Base-by-base conservation (phyloP, 2,329 filamentous ascomycete genomes). In the Penicillium hesseltinei region DNA sequence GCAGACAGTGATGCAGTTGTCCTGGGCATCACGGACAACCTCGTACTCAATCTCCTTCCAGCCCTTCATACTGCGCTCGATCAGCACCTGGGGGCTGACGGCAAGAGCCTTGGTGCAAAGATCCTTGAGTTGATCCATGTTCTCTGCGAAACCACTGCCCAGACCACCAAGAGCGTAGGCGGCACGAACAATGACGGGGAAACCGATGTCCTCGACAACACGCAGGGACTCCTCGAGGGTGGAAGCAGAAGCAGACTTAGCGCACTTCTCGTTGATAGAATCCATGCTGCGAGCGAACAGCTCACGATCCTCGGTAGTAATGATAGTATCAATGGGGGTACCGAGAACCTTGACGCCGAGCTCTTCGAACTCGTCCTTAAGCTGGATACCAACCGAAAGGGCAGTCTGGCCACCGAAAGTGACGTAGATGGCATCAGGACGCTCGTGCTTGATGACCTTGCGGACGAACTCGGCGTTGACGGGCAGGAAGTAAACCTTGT, bases 41-140 rank as follows among this genome's bases (percentile, higher is more conserved):
- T 99, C 94, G 72, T 97, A 99, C 76, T 99, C 94, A 62, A 97
- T 95, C 77, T 99, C 94, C 77, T 99, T 99, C 94, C 94, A 99
- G 58, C 94, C 94, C 81, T 97, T 97, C 93, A 99, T 97, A 80
- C 91, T 96, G 75, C 90, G 88, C 80, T 99, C 94, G 68, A 99
- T 95, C 54, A 99, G 84, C 8, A 99, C 91, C 74, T 99, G 94
- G 9, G 94, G 94, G 72, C 91, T 96, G 65, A 90, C 92, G 29
- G 94, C 92, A 65, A 99, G 92, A 7, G 94, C 93, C 78, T 96
- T 96, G 75, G 90, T 88, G 82, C 94, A 97, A 45, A 97, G 88
- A 2, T 93, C 90, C 35, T 89, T 79, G 43, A 97, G 81, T 75
- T 99, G 87, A 2, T 84, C 76, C 66, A 95, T 87, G 73, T 97